Conservation (phyloP, 495 filamentous ascomycete genomes). For the Penicillium ucsense region DNA sequence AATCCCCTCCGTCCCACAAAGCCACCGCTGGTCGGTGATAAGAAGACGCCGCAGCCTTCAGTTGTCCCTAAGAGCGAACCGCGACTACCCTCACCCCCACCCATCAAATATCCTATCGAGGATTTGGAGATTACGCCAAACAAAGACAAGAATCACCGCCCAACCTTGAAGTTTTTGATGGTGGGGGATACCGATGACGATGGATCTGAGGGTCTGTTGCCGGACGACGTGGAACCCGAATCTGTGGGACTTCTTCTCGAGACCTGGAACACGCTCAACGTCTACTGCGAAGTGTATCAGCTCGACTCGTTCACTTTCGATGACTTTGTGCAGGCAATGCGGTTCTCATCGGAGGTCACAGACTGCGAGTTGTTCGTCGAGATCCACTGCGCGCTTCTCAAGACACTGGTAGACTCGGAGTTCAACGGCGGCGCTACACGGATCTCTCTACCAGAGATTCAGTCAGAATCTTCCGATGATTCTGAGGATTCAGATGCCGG, state of each 20-base stretch:
- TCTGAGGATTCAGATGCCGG: constrained; percentile 42
- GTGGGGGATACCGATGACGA: constrained; percentile 40
- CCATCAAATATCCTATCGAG: constrained; percentile 90
- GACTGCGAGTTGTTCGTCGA: constrained; percentile 86
- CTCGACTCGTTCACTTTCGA: constrained; percentile 97
- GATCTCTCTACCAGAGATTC: constrained; percentile 67
- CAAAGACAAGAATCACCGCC: constrained; percentile 50
- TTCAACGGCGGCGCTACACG: constrained; percentile 67
- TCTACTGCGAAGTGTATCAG: constrained; percentile 86
- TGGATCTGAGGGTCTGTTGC: constrained; percentile 28
- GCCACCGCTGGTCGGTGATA: constrained; percentile 30
- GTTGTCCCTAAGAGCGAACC: constrained; percentile 30
- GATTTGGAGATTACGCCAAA: constrained; percentile 70
- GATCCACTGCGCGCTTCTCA: constrained; percentile 83
- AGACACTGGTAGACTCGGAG: constrained; percentile 68
- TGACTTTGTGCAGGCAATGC: constrained; percentile 84
- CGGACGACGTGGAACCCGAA: constrained; percentile 62
- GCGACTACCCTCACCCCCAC: constrained; percentile 58
- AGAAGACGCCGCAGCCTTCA: constrained; percentile 20
- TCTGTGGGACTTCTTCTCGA: constrained; percentile 74
- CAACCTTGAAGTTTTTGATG: constrained; percentile 67
- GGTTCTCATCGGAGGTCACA: constrained; percentile 62
- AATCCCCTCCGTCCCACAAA: constrained; percentile 27
- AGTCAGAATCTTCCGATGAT: constrained; percentile 52
- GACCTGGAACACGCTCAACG: constrained; percentile 92